Conservation (phyloP, 202 grass and related monocot species). For the Zoysia matrella region DNA sequence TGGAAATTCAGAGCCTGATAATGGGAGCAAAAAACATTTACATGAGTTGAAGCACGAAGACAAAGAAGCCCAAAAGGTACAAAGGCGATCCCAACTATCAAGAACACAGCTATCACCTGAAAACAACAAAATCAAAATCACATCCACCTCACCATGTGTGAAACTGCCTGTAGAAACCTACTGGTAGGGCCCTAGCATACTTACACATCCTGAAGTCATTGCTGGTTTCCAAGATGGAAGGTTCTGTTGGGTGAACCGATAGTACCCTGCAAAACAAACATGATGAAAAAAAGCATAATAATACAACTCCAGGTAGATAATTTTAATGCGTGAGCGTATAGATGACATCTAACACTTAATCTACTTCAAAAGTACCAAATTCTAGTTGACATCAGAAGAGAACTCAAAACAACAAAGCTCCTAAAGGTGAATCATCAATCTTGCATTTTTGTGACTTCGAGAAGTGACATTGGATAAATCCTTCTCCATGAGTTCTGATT, state of each 20-base stretch:
- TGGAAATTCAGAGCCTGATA: slow-evolving; percentile 24
- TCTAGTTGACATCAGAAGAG: background rate
- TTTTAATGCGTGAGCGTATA: background rate
- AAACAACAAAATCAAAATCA: slow-evolving; percentile 31
- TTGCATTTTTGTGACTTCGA: background rate
- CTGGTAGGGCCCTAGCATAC: slow-evolving; percentile 17
- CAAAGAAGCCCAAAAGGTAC: slow-evolving; percentile 77
- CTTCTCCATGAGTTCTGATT: background rate
- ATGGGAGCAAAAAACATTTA: slow-evolving; percentile 46
- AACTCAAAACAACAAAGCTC: background rate
- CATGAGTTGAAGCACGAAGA: slow-evolving; percentile 78
- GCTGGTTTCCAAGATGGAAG: slow-evolving; percentile 83
- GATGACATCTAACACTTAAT: background rate
- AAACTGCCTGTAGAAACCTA: slow-evolving; percentile 4
- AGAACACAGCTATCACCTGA: slow-evolving; percentile 85
- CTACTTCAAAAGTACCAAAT: background rate
- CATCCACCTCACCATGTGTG: slow-evolving; percentile 20
- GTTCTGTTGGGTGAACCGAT: slow-evolving; percentile 92
- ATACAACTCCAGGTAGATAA: background rate
- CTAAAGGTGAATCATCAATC: background rate
- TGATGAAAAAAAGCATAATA: background rate
- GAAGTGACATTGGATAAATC: background rate
- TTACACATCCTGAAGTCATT: slow-evolving; percentile 85
- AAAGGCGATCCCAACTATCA: slow-evolving; percentile 70
- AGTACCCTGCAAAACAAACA: slow-evolving; percentile 66